Evolutionary conservation across 371 early-diverging fungal species (phyloP).

Genomic region (Polyrhizophydium stewartii): DNA sequence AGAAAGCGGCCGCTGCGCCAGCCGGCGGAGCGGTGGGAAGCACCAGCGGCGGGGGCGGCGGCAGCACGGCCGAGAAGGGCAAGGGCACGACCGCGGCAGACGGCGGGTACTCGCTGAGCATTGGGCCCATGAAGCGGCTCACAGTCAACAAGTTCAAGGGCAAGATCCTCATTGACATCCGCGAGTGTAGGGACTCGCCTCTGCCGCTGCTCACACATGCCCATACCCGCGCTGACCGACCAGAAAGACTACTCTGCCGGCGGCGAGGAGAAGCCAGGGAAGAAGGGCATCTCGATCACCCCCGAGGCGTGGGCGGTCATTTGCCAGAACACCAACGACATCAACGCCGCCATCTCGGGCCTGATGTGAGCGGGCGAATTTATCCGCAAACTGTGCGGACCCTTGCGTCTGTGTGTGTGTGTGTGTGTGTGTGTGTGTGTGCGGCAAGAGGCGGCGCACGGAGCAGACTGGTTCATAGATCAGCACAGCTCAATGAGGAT

Average conservation of each 20-base stretch:
- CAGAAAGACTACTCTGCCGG: constrained; percentile 6
- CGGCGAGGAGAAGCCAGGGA: constrained; percentile 12
- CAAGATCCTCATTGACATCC: constrained; percentile 7
- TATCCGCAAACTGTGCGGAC: no score
- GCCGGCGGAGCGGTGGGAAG: no score
- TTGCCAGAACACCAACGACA: background rate
- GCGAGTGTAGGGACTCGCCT: constrained; percentile 7
- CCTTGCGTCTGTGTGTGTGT: no score
- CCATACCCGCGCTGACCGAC: background rate
- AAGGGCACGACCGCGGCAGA: background rate
- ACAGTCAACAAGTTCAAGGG: constrained; percentile 11
- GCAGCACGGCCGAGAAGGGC: no score
- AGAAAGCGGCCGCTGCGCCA: background rate
- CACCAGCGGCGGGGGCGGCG: no score
- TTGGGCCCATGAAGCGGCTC: constrained; percentile 3
- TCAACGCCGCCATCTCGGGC: constrained; percentile 7
- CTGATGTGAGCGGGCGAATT: no score
- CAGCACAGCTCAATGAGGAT: constrained; percentile 28
- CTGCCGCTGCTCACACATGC: no score
- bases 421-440: no score
- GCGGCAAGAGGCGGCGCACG: background rate
- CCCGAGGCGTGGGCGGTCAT: constrained; percentile 5
- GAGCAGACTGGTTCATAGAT: constrained; percentile 3
- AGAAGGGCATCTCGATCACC: constrained; percentile 15
- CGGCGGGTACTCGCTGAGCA: background rate